Percentiles rank a stretch among this genome's conserved stretches.
Conservation (phyloP, 164 flowering plant species). For the Paratinospora sagittata region DNA sequence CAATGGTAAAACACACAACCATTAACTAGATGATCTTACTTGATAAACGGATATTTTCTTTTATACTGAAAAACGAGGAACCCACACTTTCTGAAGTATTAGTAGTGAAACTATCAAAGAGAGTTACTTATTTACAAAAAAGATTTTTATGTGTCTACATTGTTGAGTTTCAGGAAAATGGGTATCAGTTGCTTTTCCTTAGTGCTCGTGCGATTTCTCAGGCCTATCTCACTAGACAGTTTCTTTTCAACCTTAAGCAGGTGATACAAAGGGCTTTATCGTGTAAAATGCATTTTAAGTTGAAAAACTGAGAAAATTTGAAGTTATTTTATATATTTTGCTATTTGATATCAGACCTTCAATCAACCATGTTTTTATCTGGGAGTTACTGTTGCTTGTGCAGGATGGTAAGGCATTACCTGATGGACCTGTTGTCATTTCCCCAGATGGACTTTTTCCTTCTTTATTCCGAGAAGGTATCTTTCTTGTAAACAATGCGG, state of each 20-base stretch:
- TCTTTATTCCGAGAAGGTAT: conserved; percentile 91
- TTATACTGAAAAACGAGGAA: background rate
- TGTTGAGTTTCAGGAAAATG: conserved; percentile 68
- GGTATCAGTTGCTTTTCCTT: conserved; percentile 85
- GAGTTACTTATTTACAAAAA: background rate
- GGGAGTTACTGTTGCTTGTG: conserved; percentile 7
- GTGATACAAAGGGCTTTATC: conserved; percentile 24
- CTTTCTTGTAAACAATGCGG: background rate
- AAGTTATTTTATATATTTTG: background rate
- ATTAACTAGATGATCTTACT: background rate
- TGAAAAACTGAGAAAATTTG: background rate
- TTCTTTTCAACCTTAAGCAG: conserved; percentile 87
- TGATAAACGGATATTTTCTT: background rate
- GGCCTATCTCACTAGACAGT: conserved; percentile 77
- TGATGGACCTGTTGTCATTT: conserved; percentile 93
- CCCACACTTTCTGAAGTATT: background rate
- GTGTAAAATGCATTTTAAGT: background rate
- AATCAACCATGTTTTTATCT: background rate
- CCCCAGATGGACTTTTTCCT: conserved; percentile 99
- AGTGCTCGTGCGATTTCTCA: conserved; percentile 98
- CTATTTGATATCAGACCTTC: background rate
- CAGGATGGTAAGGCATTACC: conserved; percentile 96
- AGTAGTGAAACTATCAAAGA: background rate
- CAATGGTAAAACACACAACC: background rate
- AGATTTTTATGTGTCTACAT: background rate